These are phyloP conservation scores for Nakazawaea wyomingensis DNA, from an alignment of 805 yeast species.

Conservation along the genomic window DNA sequence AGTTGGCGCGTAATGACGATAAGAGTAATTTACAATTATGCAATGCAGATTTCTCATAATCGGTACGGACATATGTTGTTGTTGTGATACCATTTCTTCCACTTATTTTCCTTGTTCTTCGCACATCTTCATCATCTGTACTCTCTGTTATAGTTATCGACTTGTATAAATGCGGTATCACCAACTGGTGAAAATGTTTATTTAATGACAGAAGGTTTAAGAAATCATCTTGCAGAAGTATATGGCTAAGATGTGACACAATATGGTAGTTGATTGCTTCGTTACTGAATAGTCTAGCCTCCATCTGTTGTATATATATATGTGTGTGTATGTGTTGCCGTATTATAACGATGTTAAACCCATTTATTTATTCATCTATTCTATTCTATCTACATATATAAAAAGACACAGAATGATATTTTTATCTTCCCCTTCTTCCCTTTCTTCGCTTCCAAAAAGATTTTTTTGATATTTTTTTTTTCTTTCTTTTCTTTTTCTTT, in stretches of 20 bases:
- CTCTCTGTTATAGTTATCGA: slow-evolving; percentile 4
- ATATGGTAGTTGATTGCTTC: slow-evolving; percentile 2
- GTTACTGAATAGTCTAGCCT: neutral
- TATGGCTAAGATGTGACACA: neutral
- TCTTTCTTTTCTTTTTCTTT: too few species aligned
- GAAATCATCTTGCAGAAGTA: slow-evolving; percentile 1
- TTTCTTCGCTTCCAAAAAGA: too few species aligned
- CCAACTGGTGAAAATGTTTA: slow-evolving; percentile 1
- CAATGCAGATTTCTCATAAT: neutral
- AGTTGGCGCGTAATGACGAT: neutral
- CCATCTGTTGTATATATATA: neutral
- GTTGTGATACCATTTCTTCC: too few species aligned
- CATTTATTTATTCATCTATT: too few species aligned
- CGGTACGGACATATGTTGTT: neutral
- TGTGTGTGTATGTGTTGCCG: too few species aligned
- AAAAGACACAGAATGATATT: too few species aligned
- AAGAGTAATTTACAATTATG: neutral
- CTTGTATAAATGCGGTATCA: slow-evolving; percentile 2
- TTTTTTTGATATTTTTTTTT: too few species aligned
- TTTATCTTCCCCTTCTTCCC: too few species aligned
- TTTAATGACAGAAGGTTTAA: neutral
- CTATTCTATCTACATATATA: too few species aligned
- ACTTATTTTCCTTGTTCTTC: too few species aligned
- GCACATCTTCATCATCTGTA: too few species aligned
- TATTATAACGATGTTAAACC: too few species aligned